phyloP scores from a whole-genome alignment of 352 stramenopile species.

The Pythium insidiosum region DNA sequence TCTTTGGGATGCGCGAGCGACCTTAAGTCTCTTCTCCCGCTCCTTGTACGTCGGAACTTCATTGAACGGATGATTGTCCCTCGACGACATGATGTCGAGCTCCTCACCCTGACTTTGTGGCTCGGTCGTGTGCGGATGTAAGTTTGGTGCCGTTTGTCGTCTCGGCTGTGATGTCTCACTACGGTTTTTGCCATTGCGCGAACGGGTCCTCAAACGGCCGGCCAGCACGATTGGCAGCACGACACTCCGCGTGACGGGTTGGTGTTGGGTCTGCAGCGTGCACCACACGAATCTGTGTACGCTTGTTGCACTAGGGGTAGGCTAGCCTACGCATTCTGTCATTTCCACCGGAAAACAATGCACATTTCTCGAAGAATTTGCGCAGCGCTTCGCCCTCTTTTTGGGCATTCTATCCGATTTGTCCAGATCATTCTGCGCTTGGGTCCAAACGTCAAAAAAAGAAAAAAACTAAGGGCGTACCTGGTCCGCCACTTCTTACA shows the following conservation, averaged over 20 bases:
- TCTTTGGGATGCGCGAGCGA: too few species aligned
- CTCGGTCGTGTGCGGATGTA: too few species aligned
- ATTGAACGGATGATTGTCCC: too few species aligned
- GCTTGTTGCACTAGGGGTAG: not conserved
- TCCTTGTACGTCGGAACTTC: too few species aligned
- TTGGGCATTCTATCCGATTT: constrained; percentile 2
- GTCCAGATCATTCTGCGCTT: not conserved
- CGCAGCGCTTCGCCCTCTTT: constrained; percentile 5
- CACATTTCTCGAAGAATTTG: constrained; percentile 3
- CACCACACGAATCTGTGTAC: not conserved
- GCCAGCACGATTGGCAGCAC: too few species aligned
- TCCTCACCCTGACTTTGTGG: too few species aligned
- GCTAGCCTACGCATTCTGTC: not conserved
- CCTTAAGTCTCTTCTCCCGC: too few species aligned
- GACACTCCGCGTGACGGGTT: not conserved
- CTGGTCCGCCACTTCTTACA: not conserved
- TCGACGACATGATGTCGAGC: too few species aligned
- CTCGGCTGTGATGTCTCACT: not conserved
- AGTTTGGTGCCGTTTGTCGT: too few species aligned
- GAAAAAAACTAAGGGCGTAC: constrained; percentile 1
- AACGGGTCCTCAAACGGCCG: too few species aligned
- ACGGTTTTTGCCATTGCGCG: too few species aligned
- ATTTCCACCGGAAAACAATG: not conserved
- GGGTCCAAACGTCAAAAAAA: not conserved
- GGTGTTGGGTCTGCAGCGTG: not conserved